These are phyloP conservation scores for Ogataea minuta DNA, from an alignment of 805 yeast species.

Conservation along the genomic window DNA sequence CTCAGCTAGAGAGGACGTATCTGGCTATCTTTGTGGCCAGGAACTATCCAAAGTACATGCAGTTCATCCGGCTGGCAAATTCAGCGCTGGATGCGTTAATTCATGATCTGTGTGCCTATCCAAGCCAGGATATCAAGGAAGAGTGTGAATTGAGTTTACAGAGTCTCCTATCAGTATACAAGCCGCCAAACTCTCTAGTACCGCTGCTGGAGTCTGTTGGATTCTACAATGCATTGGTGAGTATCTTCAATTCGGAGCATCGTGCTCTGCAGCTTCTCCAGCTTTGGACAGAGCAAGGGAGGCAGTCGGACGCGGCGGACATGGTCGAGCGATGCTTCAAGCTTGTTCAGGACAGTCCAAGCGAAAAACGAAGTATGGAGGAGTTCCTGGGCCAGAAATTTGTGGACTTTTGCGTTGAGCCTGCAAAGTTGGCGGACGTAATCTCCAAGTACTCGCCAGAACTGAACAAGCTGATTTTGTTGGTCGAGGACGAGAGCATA, in stretches of 20 bases:
- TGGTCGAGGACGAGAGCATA: constrained; percentile 26
- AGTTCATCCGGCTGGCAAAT: constrained; percentile 73
- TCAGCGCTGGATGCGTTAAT: constrained; percentile 49
- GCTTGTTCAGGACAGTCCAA: constrained; percentile 11
- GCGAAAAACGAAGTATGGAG: constrained; percentile 27
- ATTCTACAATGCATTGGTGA: constrained; percentile 57
- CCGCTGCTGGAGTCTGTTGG: constrained; percentile 51
- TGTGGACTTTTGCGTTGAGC: constrained; percentile 32
- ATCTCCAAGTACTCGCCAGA: constrained; percentile 38
- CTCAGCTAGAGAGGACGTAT: constrained; percentile 31
- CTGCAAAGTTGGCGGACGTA: constrained; percentile 35
- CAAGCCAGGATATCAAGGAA: constrained; percentile 36
- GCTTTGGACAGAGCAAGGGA: constrained; percentile 43
- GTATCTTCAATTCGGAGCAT: constrained; percentile 53
- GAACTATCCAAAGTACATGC: constrained; percentile 81
- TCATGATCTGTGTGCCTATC: constrained; percentile 45
- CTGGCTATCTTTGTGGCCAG: constrained; percentile 73
- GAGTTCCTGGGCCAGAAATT: constrained; percentile 31
- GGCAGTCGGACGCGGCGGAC: constrained; percentile 5
- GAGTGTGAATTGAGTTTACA: constrained; percentile 79
- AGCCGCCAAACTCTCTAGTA: constrained; percentile 52
- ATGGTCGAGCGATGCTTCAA: constrained; percentile 29
- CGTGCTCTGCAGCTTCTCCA: constrained; percentile 52
- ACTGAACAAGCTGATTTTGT: constrained; percentile 39
- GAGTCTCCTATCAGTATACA: constrained; percentile 63